Conservation (phyloP, 1,139 yeast genomes). For the Pichia sp. region DNA sequence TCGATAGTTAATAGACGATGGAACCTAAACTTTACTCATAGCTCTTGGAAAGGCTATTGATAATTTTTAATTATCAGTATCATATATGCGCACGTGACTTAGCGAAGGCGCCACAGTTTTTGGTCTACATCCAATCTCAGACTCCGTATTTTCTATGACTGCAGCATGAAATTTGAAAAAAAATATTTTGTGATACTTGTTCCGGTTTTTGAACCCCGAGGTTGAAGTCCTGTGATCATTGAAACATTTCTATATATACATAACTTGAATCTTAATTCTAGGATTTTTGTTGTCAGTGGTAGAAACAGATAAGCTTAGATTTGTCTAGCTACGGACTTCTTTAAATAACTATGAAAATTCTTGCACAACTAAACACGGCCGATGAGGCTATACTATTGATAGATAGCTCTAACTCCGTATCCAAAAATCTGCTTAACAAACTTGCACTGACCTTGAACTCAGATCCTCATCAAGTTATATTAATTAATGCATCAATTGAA, state of each 20-base stretch:
- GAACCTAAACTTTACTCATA: too few relatives aligned
- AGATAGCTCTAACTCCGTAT: constrained; percentile 40
- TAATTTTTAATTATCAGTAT: too few relatives aligned
- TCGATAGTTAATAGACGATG: too few relatives aligned
- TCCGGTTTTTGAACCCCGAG: neutral
- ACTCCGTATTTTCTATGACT: neutral
- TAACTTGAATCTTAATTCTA: too few relatives aligned
- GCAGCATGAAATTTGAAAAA: neutral
- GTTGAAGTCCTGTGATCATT: neutral
- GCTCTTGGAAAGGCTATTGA: too few relatives aligned
- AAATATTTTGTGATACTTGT: neutral
- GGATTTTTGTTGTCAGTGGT: too few relatives aligned
- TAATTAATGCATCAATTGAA: constrained; percentile 8
- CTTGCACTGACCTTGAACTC: constrained; percentile 37
- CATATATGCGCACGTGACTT: too few relatives aligned
- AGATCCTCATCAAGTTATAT: constrained; percentile 11
- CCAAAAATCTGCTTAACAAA: constrained; percentile 50
- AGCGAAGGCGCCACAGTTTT: neutral
- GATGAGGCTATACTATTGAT: constrained; percentile 59
- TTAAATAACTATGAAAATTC: constrained; percentile 29
- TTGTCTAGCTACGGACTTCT: neutral
- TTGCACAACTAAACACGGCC: constrained; percentile 48
- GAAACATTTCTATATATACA: too few relatives aligned
- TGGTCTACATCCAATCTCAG: neutral
- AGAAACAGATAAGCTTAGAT: too few relatives aligned